Conservation (phyloP, 495 filamentous ascomycete species). For the Chlorociboria aeruginascens region DNA sequence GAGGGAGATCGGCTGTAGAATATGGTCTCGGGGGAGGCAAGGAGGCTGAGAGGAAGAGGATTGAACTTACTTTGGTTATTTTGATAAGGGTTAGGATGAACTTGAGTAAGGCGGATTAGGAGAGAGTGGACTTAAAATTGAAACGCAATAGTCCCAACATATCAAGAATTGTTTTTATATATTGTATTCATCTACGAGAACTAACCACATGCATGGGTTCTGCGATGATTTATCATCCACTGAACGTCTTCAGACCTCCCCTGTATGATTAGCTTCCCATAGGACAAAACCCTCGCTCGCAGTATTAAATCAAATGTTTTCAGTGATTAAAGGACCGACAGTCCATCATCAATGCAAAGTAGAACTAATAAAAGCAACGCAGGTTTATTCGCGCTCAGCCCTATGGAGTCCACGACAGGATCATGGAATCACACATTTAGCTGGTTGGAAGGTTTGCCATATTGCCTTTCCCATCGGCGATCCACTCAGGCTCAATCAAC, state of each 20-base stretch:
- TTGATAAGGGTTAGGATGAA: too few relatives aligned
- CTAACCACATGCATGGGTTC: not conserved
- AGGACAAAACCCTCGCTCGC: conserved; percentile 1
- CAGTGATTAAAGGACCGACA: conserved; percentile 2
- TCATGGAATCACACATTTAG: conserved; percentile 18
- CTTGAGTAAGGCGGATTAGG: conserved; percentile 20
- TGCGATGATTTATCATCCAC: conserved; percentile 1
- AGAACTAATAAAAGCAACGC: not conserved
- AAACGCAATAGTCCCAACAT: too few relatives aligned
- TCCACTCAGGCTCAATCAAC: conserved; percentile 64
- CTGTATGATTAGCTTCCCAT: not conserved
- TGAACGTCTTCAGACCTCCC: not conserved
- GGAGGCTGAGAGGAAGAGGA: too few relatives aligned
- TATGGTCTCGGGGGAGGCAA: too few relatives aligned
- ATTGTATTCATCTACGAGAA: too few relatives aligned
- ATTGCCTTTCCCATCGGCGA: conserved; percentile 56
- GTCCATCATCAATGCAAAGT: conserved; percentile 7
- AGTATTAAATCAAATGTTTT: conserved; percentile 10
- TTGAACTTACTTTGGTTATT: too few relatives aligned
- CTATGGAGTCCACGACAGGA: not conserved
- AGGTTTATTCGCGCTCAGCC: not conserved
- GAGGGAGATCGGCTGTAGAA: too few relatives aligned
- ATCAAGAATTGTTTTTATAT: too few relatives aligned
- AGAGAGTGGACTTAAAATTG: conserved; percentile 39
- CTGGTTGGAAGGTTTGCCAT: conserved; percentile 51